phyloP scores from a whole-genome alignment of 257 asterid species.

The Solanum piurae region DNA sequence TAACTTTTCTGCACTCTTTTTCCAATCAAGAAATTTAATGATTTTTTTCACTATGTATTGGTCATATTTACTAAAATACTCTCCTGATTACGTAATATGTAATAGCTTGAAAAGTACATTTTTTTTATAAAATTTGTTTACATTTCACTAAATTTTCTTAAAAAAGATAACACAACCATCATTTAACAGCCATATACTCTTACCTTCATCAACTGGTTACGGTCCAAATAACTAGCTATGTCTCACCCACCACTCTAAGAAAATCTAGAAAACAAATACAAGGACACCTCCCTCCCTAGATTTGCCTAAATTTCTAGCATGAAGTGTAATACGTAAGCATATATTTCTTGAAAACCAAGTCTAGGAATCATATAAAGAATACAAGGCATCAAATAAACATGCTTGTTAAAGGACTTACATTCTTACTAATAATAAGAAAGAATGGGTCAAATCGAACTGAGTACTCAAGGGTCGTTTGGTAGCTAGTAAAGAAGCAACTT shows the following conservation, averaged over 20 bases:
- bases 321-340: not conserved
- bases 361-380: not conserved
- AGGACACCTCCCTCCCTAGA: not conserved
- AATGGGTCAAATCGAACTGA: not conserved
- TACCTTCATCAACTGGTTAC: not conserved
- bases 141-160: not conserved
- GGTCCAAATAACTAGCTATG: not conserved
- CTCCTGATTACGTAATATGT: not conserved
- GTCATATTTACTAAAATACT: not conserved
- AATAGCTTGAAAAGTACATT: not conserved
- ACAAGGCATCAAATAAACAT: not conserved
- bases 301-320: not conserved
- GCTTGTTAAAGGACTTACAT: not conserved
- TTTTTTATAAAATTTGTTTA: not conserved
- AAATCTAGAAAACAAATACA: not conserved
- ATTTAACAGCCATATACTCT: not conserved
- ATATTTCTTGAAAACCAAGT: not conserved
- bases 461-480: not conserved
- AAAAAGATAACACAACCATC: not conserved
- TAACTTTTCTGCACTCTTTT: not conserved
- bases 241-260: not conserved
- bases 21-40: not conserved
- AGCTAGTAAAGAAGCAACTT: not conserved
- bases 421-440: not conserved
- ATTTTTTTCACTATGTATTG: not conserved